These are phyloP conservation scores for Parsonsia alboflavescens DNA, from an alignment of 257 asterid species.

Conservation along the genomic window DNA sequence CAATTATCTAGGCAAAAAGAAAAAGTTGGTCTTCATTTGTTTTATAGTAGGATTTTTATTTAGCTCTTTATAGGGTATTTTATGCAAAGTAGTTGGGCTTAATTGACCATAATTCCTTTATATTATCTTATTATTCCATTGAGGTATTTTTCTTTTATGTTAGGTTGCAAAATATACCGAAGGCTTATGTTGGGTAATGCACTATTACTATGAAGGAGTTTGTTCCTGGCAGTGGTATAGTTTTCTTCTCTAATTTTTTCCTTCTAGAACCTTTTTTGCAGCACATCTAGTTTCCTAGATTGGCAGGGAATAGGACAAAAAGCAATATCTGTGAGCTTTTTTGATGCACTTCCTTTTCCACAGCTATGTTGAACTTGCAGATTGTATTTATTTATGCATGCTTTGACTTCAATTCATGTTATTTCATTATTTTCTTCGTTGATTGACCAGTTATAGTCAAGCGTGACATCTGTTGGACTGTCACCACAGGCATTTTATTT, in stretches of 20 bases:
- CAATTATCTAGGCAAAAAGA: not conserved
- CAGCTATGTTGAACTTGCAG: not conserved
- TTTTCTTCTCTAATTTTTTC: conserved; percentile 5
- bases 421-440: not conserved
- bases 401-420: not conserved
- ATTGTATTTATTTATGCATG: not conserved
- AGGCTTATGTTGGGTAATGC: conserved; percentile 99
- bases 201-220: conserved; percentile 93
- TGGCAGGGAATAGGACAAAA: not conserved
- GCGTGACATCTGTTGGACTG: not conserved
- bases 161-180: conserved; percentile 86
- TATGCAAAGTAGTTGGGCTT: not conserved
- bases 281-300: not conserved
- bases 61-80: not conserved
- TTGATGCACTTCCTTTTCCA: not conserved
- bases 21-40: not conserved
- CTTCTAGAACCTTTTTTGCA: conserved; percentile 8
- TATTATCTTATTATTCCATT: not conserved
- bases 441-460: not conserved
- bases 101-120: not conserved
- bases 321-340: not conserved
- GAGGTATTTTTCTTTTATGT: conserved; percentile 16
- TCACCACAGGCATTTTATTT: not conserved
- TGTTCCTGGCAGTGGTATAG: conserved; percentile 95
- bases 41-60: not conserved